These are phyloP conservation scores for Caryopteris hybrid DNA, from an alignment of 305 asterid genomes.

Conservation along the genomic window DNA sequence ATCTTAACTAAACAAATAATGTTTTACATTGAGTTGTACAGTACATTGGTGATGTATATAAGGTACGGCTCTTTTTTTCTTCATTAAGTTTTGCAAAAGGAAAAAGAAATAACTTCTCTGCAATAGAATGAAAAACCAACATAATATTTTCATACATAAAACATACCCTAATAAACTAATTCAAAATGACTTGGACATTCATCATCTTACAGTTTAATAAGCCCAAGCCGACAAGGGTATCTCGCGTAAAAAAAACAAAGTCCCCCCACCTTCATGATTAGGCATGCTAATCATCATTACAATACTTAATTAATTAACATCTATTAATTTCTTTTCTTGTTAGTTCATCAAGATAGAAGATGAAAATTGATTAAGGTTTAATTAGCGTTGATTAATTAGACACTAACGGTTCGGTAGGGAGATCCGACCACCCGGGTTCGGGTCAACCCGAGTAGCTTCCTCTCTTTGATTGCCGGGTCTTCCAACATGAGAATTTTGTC, in stretches of 20 bases:
- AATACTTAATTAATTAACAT: too few species aligned
- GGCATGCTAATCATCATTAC: constrained; percentile 19
- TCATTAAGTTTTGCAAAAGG: too few species aligned
- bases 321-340: constrained; percentile 9
- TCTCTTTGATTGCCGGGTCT: constrained; percentile 78
- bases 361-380: constrained; percentile 9
- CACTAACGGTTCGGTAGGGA: constrained; percentile 47
- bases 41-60: too few species aligned
- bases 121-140: neutral
- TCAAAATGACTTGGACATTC: constrained; percentile 34
- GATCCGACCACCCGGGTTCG: constrained; percentile 35
- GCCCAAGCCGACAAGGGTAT: constrained; percentile 35
- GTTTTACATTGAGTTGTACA: too few species aligned
- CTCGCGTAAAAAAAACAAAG: constrained; percentile 16
- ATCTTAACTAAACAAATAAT: too few species aligned
- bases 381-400: constrained; percentile 28
- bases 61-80: too few species aligned
- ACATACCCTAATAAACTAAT: constrained; percentile 21
- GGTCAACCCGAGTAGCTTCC: constrained; percentile 47
- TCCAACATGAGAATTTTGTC: constrained; percentile 66
- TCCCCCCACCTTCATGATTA: constrained; percentile 20
- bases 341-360: constrained; percentile 14
- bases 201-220: constrained; percentile 19
- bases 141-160: constrained; percentile 9
- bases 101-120: neutral